Percentiles rank a stretch among this genome's conserved stretches.
Evolutionary conservation across 2,329 filamentous ascomycete species (phyloP).

Genomic region (Ophiostoma sp.): DNA sequence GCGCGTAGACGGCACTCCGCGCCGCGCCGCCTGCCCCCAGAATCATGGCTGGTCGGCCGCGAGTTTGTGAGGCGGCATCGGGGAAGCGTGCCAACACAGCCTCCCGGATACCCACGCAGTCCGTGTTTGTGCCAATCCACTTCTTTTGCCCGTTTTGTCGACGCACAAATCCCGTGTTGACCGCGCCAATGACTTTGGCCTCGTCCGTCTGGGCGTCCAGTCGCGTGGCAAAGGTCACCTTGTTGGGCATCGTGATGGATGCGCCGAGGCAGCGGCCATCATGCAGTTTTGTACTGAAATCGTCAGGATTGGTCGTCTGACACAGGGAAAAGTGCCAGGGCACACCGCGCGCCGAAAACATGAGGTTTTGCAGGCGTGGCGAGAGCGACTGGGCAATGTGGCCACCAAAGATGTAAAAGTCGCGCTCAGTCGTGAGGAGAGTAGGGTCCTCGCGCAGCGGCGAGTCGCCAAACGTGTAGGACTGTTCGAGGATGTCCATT

Average conservation of each 20-base stretch:
- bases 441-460: background rate
- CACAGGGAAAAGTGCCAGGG: background rate
- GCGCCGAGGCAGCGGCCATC: background rate
- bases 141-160: background rate
- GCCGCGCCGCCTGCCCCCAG: constrained; percentile 3
- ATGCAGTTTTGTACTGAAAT: background rate
- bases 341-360: constrained; percentile 8
- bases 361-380: constrained; percentile 4
- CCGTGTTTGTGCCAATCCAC: constrained; percentile 13
- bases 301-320: background rate
- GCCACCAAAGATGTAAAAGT: background rate
- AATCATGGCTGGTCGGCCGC: background rate
- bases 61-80: background rate
- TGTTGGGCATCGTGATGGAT: constrained; percentile 7
- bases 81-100: background rate
- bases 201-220: background rate
- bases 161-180: background rate
- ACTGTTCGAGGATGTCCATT: constrained; percentile 11
- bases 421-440: background rate
- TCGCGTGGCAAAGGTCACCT: background rate
- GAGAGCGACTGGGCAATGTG: constrained; percentile 11
- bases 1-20: constrained; percentile 4
- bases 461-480: constrained; percentile 1
- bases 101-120: constrained; percentile 12
- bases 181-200: background rate